These are phyloP conservation scores for Glycine tomentella DNA, from an alignment of 306 rosid species.

Conservation along the genomic window DNA sequence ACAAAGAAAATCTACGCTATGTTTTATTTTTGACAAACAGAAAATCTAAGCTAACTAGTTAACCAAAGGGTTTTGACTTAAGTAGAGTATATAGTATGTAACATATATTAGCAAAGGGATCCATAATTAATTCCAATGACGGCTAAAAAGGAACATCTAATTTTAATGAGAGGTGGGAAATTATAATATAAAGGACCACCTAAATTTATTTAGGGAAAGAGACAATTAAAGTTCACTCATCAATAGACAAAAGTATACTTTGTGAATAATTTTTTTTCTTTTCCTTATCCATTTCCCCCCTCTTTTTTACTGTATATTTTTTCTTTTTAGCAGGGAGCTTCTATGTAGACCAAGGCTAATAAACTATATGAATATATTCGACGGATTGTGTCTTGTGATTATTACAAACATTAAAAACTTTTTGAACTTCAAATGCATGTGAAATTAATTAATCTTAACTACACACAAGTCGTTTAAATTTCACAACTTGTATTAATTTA, in stretches of 20 bases:
- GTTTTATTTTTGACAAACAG: too few relatives aligned
- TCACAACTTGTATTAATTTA: conserved; percentile 14
- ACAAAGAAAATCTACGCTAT: background rate
- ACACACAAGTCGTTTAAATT: background rate
- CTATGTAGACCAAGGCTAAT: background rate
- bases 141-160: background rate
- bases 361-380: background rate
- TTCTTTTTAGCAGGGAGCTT: background rate
- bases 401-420: conserved; percentile 25
- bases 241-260: background rate
- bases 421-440: background rate
- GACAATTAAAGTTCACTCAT: conserved; percentile 9
- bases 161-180: background rate
- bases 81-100: too few relatives aligned
- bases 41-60: background rate
- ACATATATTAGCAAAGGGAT: too few relatives aligned
- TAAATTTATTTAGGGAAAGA: background rate
- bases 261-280: background rate
- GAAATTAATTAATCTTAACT: conserved; percentile 19
- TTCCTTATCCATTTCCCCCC: background rate
- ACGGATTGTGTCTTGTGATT: conserved; percentile 5
- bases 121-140: background rate
- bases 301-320: background rate
- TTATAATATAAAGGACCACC: background rate
- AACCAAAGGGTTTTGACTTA: background rate